A percentile compares a stretch with the other conserved stretches of the same genome.
phyloP scores from a whole-genome alignment of 768 basidiomycete genomes.

The Roridomyces roridus region DNA sequence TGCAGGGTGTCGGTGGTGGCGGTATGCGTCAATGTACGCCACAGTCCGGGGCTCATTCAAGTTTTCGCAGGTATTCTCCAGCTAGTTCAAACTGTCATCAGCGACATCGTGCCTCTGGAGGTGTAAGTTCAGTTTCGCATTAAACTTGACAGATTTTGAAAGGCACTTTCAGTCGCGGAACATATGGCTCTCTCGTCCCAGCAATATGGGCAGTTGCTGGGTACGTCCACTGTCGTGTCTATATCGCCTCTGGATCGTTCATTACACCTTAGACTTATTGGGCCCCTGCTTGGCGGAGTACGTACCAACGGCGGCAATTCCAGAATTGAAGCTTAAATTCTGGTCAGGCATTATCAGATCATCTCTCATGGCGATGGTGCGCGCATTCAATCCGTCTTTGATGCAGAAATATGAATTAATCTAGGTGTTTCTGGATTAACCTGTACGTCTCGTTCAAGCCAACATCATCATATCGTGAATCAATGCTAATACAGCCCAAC shows the following conservation, averaged over 20 bases:
- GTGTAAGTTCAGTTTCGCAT: constrained; percentile 52
- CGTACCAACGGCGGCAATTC: neutral
- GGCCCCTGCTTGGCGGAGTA: constrained; percentile 85
- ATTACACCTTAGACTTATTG: constrained; percentile 57
- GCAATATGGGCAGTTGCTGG: constrained; percentile 81
- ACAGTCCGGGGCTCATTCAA: too few relatives aligned
- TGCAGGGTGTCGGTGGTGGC: constrained; percentile 68
- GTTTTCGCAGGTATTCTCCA: constrained; percentile 7
- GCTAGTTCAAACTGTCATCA: constrained; percentile 71
- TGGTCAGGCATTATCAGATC: constrained; percentile 69
- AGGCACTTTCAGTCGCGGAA: constrained; percentile 61
- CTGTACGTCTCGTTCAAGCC: too few relatives aligned
- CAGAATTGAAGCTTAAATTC: neutral
- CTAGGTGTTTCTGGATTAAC: constrained; percentile 82
- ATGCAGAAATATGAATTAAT: neutral
- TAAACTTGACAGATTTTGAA: neutral
- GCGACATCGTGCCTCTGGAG: constrained; percentile 82
- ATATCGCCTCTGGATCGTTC: neutral
- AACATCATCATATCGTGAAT: too few relatives aligned
- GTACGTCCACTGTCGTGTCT: too few relatives aligned
- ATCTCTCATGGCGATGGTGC: constrained; percentile 82
- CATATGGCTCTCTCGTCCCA: constrained; percentile 74
- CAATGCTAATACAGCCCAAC: constrained; percentile 80
- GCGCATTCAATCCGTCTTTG: constrained; percentile 17
- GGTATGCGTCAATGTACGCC: too few relatives aligned